phyloP scores from a whole-genome alignment of 1,284 basidiomycete genomes.

The Naganishia liquefaciens region DNA sequence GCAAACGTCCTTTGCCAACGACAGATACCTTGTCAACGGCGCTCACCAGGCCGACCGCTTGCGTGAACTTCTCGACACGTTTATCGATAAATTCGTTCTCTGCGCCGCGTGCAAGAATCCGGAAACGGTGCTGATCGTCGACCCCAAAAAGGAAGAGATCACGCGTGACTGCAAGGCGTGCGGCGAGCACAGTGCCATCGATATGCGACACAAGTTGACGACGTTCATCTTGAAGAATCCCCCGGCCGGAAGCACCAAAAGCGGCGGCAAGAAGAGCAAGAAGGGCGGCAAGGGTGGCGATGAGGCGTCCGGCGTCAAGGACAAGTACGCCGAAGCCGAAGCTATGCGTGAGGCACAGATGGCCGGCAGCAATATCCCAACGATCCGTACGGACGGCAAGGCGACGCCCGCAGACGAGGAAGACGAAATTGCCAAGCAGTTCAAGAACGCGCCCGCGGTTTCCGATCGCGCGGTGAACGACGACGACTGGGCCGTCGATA shows the following conservation, averaged over 20 bases:
- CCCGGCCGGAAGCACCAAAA: constrained; percentile 73
- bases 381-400: constrained; percentile 23
- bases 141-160: constrained; percentile 79
- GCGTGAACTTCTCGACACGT: constrained; percentile 90
- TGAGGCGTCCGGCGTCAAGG: constrained; percentile 46
- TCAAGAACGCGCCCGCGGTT: constrained; percentile 24
- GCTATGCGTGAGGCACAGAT: constrained; percentile 35
- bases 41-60: constrained; percentile 90
- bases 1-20: constrained; percentile 92
- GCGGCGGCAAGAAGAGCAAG: constrained; percentile 60
- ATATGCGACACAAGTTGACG: constrained; percentile 96
- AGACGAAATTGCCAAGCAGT: constrained; percentile 37
- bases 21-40: constrained; percentile 98
- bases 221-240: constrained; percentile 99
- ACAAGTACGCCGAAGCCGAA: constrained; percentile 43
- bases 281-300: constrained; percentile 52
- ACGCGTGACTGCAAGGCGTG: constrained; percentile 98
- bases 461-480: constrained; percentile 20
- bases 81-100: constrained; percentile 98
- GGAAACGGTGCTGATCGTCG: constrained; percentile 92
- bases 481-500: constrained; percentile 88
- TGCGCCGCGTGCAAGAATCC: constrained; percentile 99
- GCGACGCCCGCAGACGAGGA: constrained; percentile 36
- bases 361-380: constrained; percentile 31
- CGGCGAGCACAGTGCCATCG: constrained; percentile 84